Base-by-base conservation (phyloP, 805 yeast genomes). In the Teunomyces kruisii region DNA sequence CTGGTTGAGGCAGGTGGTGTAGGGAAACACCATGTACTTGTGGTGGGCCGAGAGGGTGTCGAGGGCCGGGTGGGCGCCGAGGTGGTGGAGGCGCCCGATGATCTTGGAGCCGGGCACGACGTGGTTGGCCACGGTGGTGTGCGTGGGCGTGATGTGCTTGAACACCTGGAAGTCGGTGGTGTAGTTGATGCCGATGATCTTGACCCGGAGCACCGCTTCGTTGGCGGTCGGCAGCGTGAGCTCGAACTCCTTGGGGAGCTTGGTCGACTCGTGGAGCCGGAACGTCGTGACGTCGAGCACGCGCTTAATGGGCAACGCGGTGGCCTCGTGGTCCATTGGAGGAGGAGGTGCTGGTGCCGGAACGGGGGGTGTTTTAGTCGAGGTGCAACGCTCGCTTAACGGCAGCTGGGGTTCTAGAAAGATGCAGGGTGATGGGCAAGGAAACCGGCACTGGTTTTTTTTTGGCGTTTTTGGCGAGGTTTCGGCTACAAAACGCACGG, bases 21-120 rank as follows among this genome's bases (percentile, higher is more conserved):
- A 62, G 6, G 75, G 75, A 44, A 57, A 70, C 10, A 70, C 57
- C 44, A 65, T 45, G 43, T 58, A 64, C 44, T 63, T 62, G 12
- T 55, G 32, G 24, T 42, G 32, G 16, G 39, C 40, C 17, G 19
- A 29, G 44, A 40, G 40, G 27, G 14, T 31, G n/a, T 22, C 32
- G 10, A 42, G 29, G 9, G 14, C 38, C 2, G 40, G 38, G 16
- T 43, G 47, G 32, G 39, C n/a, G 16, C 47, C 35, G 13, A 43
- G 36, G 24, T 44, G 15, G 44, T 45, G 51, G 19, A 68, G 48
- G 42, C 57, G 61, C 9, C 71, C 74, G 6, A 70, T 52, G 40
- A 65, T 60, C 17, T 62, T 59, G 39, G 52, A 54, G 2, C 72
- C 70, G 1, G 75, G 75, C 2, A 69, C 72, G 2, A 64, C 16